Percentiles rank a stretch among this genome's conserved stretches.
phyloP scores from a whole-genome alignment of 768 basidiomycete species.

The Lanmaoa rubissima region DNA sequence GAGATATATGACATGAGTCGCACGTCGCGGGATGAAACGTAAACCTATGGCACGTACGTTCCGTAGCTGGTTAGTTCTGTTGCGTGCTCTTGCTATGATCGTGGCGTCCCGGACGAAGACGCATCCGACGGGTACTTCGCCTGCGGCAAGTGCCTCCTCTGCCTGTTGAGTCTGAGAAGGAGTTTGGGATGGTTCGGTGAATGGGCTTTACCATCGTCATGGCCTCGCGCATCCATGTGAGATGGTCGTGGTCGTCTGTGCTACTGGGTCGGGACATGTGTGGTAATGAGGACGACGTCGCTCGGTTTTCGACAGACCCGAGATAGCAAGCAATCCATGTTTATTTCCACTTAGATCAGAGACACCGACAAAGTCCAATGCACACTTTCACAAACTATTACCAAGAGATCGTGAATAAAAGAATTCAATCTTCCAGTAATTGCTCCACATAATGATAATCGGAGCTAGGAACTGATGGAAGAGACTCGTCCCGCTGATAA shows the following conservation, averaged over 20 bases:
- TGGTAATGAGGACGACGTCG: not conserved
- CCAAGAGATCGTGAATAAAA: not conserved
- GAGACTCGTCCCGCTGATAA: conserved; percentile 1
- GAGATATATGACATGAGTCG: not conserved
- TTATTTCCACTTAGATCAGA: not conserved
- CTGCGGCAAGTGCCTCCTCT: conserved; percentile 77
- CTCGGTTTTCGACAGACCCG: not conserved
- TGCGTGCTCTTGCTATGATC: conserved; percentile 84
- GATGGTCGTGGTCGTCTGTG: conserved; percentile 30
- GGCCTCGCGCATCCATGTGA: conserved; percentile 80
- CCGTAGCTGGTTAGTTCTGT: conserved; percentile 89
- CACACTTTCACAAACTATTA: no score
- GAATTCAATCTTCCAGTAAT: not conserved
- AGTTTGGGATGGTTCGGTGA: not conserved
- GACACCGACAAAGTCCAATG: not conserved
- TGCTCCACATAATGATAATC: not conserved
- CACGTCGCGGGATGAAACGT: not conserved
- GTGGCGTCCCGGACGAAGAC: conserved; percentile 81
- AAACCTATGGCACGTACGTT: conserved; percentile 57
- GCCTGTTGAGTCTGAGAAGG: conserved; percentile 47
- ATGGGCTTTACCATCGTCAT: conserved; percentile 65
- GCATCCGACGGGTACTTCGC: conserved; percentile 96
- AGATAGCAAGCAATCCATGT: no score
- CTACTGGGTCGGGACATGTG: conserved; percentile 3
- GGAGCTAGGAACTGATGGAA: not conserved